These are phyloP conservation scores for Ophiosphaerella narmari DNA, from an alignment of 2,329 filamentous ascomycete genomes.

Conservation along the genomic window DNA sequence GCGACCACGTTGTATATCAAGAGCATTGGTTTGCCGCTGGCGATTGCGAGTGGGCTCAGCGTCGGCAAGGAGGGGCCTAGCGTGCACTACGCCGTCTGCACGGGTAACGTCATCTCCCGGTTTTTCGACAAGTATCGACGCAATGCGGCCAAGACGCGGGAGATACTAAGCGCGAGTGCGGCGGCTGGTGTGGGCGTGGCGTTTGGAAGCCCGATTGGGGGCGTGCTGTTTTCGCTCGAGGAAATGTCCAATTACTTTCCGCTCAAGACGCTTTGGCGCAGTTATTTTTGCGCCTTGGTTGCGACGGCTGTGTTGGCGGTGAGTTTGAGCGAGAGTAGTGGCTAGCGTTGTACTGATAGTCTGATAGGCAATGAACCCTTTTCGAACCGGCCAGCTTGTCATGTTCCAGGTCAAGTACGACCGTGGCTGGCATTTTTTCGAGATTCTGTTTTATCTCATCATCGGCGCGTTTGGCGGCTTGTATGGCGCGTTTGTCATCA, in stretches of 20 bases:
- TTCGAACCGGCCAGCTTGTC: constrained; percentile 93
- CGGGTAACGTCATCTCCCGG: constrained; percentile 92
- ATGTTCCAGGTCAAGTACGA: constrained; percentile 99
- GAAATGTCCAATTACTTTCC: constrained; percentile 98
- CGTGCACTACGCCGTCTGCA: constrained; percentile 98
- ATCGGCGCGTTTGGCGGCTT: constrained; percentile 92
- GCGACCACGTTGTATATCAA: constrained; percentile 93
- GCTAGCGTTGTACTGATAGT: constrained; percentile 1
- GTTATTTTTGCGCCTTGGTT: constrained; percentile 96
- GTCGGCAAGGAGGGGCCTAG: constrained; percentile 97
- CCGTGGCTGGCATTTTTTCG: constrained; percentile 96
- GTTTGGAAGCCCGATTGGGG: constrained; percentile 96
- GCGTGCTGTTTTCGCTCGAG: constrained; percentile 93
- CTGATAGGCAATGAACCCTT: constrained; percentile 85
- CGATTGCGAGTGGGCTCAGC: constrained; percentile 90
- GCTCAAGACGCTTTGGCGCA: constrained; percentile 95
- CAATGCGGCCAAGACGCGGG: constrained; percentile 91
- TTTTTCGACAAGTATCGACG: constrained; percentile 90
- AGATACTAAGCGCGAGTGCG: constrained; percentile 92
- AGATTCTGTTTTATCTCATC: constrained; percentile 87
- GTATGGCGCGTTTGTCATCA: constrained; percentile 96
- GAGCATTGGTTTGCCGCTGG: constrained; percentile 84
- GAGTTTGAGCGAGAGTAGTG: constrained; percentile 29
- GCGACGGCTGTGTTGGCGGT: constrained; percentile 86
- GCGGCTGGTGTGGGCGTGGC: constrained; percentile 95